phyloP scores from a whole-genome alignment of 192 early-diverging fungal genomes.

The Entomortierella chlamydospora region DNA sequence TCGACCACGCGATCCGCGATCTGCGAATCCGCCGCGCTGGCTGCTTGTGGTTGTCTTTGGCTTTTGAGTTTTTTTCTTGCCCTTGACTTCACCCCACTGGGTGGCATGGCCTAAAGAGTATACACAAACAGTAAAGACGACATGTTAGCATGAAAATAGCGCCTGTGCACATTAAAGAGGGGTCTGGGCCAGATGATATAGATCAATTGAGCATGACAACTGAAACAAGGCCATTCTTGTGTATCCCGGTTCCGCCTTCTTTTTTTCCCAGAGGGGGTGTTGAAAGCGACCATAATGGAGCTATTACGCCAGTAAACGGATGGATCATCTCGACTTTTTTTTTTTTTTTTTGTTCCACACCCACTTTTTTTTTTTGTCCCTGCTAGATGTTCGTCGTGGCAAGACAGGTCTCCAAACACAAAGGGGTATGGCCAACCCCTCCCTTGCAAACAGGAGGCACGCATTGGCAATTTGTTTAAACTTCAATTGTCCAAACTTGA shows the following conservation, averaged over 20 bases:
- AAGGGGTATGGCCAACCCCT: slow-evolving; percentile 9
- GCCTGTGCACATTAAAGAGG: neutral
- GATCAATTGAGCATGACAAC: neutral
- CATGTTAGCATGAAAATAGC: neutral
- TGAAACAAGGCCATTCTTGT: slow-evolving; percentile 5
- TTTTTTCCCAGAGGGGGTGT: neutral
- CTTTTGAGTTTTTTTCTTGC: slow-evolving; percentile 76
- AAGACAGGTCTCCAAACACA: slow-evolving; percentile 2
- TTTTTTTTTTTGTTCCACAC: neutral
- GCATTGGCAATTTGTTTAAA: neutral
- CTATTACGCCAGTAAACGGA: too few relatives aligned
- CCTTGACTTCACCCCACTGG: slow-evolving; percentile 92
- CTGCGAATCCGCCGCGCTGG: slow-evolving; percentile 67
- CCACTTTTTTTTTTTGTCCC: neutral
- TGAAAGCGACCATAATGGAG: too few relatives aligned
- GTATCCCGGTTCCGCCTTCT: neutral
- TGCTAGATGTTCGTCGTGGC: neutral
- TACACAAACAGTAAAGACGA: neutral
- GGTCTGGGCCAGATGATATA: neutral
- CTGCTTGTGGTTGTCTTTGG: slow-evolving; percentile 70
- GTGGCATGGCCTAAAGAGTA: slow-evolving; percentile 71
- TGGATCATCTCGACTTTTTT: neutral
- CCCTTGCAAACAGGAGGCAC: slow-evolving; percentile 1
- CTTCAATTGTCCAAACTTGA: neutral
- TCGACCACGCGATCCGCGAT: slow-evolving; percentile 69